Conservation (phyloP, 495 filamentous ascomycete genomes). For the Penicillium cataractarum region DNA sequence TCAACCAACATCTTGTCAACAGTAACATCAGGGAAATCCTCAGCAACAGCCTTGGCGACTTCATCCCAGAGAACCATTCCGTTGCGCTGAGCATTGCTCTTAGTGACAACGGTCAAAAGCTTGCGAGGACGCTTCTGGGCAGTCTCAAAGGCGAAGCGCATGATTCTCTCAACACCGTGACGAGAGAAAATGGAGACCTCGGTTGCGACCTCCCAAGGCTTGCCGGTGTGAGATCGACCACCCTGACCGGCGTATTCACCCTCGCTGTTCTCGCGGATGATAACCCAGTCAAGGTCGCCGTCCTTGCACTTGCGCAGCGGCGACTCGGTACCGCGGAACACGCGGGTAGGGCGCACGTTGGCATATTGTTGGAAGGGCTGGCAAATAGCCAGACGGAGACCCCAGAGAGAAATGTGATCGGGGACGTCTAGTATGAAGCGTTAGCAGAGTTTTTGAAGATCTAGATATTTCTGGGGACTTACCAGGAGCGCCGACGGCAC, state of each 20-base stretch:
- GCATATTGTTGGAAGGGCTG: conserved; percentile 59
- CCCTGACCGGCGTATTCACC: conserved; percentile 62
- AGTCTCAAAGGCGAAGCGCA: conserved; percentile 59
- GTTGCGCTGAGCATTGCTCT: conserved; percentile 61
- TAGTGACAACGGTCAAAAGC: conserved; percentile 60
- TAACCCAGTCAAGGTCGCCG: conserved; percentile 57
- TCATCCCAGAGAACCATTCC: conserved; percentile 64
- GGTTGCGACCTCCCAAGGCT: conserved; percentile 56
- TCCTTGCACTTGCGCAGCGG: conserved; percentile 49
- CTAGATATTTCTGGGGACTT: conserved; percentile 5
- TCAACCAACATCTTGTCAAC: conserved; percentile 63
- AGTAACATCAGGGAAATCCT: conserved; percentile 56
- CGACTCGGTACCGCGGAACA: conserved; percentile 53
- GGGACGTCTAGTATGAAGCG: conserved; percentile 49
- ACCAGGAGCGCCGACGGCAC: conserved; percentile 59
- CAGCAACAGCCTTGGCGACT: conserved; percentile 47
- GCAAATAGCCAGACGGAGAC: conserved; percentile 57
- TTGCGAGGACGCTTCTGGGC: conserved; percentile 51
- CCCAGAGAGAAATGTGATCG: conserved; percentile 61
- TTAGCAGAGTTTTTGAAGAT: conserved; percentile 2
- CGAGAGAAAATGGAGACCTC: conserved; percentile 60
- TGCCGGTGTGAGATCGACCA: conserved; percentile 52
- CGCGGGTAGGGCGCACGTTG: conserved; percentile 57
- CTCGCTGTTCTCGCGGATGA: conserved; percentile 61
- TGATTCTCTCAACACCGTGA: conserved; percentile 56